Conservation (phyloP, 345 rosid genomes). For the Lepidium africanum region DNA sequence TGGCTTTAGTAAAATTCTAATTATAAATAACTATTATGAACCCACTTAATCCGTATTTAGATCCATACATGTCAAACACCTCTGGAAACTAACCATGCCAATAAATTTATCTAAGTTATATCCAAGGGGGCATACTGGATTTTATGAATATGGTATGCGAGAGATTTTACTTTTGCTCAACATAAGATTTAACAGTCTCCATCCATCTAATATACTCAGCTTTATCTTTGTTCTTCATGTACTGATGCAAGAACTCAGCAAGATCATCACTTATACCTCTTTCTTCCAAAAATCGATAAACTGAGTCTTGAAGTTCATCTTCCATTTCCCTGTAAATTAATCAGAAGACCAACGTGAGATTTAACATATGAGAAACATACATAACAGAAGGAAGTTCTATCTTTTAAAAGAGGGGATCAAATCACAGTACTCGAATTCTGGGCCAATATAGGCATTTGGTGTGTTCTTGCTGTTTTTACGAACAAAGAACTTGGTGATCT, state of each 20-base stretch:
- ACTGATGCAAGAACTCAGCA: slow-evolving; percentile 73
- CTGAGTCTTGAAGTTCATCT: slow-evolving; percentile 57
- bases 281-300: slow-evolving; percentile 61
- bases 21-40: neutral
- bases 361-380: neutral
- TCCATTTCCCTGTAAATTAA: slow-evolving; percentile 66
- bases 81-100: neutral
- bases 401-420: neutral
- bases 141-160: neutral
- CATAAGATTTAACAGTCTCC: slow-evolving; percentile 54
- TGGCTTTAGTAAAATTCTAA: neutral
- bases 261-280: slow-evolving; percentile 65
- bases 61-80: neutral
- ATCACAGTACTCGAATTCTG: slow-evolving; percentile 56
- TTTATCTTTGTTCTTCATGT: slow-evolving; percentile 67
- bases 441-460: slow-evolving; percentile 48
- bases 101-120: neutral
- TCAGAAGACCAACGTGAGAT: neutral
- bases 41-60: neutral
- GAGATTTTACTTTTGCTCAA: slow-evolving; percentile 43
- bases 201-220: slow-evolving; percentile 74
- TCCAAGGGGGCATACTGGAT: neutral
- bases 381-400: neutral
- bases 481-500: slow-evolving; percentile 47
- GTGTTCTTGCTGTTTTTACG: slow-evolving; percentile 30